Evolutionary conservation across 2,329 filamentous ascomycete species (phyloP).

Genomic region (Arthrobotrys entomopaga): DNA sequence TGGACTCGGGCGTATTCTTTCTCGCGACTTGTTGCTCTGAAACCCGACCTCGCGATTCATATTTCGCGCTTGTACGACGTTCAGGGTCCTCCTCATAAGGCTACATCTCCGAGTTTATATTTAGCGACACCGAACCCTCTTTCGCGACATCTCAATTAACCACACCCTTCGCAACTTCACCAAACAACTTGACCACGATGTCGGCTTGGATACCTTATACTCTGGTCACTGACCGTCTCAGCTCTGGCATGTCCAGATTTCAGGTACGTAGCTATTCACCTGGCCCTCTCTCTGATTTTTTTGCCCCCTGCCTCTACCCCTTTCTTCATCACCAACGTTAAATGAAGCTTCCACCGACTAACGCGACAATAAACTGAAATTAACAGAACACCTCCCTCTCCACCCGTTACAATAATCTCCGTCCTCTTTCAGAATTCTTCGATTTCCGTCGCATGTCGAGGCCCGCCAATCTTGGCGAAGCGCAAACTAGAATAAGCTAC

Average conservation of each 20-base stretch:
- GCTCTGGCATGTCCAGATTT: slow-evolving; percentile 49
- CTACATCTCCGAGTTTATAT: slow-evolving; percentile 1
- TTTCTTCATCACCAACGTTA: slow-evolving; percentile 22
- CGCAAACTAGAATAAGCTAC: slow-evolving; percentile 94
- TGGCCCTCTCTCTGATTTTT: background rate
- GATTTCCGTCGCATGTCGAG: slow-evolving; percentile 96
- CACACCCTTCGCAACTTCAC: background rate
- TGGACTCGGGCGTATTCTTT: background rate
- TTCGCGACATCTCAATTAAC: background rate
- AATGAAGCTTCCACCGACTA: slow-evolving; percentile 16
- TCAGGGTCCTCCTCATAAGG: background rate
- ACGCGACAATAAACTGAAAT: slow-evolving; percentile 16
- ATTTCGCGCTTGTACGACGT: background rate
- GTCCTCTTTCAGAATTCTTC: slow-evolving; percentile 90
- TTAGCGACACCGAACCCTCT: slow-evolving; percentile 4
- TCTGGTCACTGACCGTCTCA: slow-evolving; percentile 51
- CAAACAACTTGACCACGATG: slow-evolving; percentile 17
- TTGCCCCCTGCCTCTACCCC: slow-evolving; percentile 3
- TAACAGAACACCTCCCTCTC: slow-evolving; percentile 68
- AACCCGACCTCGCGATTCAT: background rate
- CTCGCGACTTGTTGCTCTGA: background rate
- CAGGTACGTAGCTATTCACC: slow-evolving; percentile 24
- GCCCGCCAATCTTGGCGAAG: slow-evolving; percentile 87
- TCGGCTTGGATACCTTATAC: slow-evolving; percentile 47
- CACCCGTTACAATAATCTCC: slow-evolving; percentile 89